Percentiles rank a stretch among this genome's conserved stretches.
Evolutionary conservation across 1,284 basidiomycete species (phyloP).

Genomic region (Ceratobasidium sp.): DNA sequence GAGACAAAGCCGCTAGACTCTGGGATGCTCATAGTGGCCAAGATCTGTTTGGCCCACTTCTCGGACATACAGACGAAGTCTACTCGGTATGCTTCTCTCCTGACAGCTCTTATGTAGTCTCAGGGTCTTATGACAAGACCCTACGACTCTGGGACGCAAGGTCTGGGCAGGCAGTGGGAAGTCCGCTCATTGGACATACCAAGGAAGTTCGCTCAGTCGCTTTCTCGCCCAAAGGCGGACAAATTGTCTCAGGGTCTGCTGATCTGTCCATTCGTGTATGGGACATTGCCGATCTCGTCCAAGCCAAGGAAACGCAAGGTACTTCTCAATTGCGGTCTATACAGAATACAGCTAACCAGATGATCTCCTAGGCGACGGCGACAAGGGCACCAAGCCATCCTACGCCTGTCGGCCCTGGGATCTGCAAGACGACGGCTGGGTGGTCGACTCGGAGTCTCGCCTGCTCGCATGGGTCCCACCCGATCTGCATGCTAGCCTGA

Average conservation of each 20-base stretch:
- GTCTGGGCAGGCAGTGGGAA: not conserved
- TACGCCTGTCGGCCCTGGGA: not conserved
- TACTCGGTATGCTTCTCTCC: not conserved
- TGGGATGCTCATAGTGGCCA: not conserved
- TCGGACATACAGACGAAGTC: not conserved
- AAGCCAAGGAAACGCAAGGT: too few relatives aligned
- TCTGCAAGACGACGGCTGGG: not conserved
- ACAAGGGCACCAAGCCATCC: not conserved
- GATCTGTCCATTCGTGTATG: not conserved
- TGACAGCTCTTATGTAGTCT: not conserved
- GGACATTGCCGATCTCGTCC: too few relatives aligned
- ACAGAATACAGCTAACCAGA: too few relatives aligned
- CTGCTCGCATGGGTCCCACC: not conserved
- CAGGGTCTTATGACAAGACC: too few relatives aligned
- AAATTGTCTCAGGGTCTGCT: not conserved
- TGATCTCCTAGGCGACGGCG: not conserved
- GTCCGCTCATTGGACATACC: not conserved
- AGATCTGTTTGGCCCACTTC: not conserved
- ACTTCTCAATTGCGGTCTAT: not conserved
- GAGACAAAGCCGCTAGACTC: not conserved
- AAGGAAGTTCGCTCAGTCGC: conserved; percentile 17
- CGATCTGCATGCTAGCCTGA: not conserved
- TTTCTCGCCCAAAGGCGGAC: conserved; percentile 23
- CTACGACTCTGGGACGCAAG: not conserved
- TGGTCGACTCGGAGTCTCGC: not conserved